Percentiles rank a stretch among this genome's conserved stretches.
Conservation (phyloP, 768 basidiomycete species). For the Lactarius psammicola region DNA sequence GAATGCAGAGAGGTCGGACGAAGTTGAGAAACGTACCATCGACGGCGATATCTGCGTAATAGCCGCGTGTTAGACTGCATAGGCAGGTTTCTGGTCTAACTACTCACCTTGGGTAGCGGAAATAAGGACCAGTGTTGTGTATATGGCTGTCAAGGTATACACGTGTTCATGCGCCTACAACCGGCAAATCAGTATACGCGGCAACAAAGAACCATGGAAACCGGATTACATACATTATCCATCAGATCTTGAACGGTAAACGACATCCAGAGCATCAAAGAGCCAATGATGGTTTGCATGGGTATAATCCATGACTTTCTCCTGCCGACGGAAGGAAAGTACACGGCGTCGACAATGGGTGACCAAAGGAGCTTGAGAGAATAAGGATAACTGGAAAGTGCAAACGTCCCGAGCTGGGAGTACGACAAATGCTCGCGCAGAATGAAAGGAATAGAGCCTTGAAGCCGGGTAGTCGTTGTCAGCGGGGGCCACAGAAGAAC, state of each 20-base stretch:
- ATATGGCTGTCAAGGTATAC: conserved; percentile 71
- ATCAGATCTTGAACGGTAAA: conserved; percentile 71
- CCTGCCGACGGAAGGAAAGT: conserved; percentile 78
- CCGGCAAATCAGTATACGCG: conserved; percentile 17
- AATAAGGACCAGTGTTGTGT: conserved; percentile 87
- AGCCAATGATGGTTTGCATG: conserved; percentile 89
- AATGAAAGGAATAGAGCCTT: conserved; percentile 95
- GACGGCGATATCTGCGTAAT: conserved; percentile 82
- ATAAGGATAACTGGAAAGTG: conserved; percentile 91
- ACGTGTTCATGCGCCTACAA: conserved; percentile 80
- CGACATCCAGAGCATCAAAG: conserved; percentile 77
- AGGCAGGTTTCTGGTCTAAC: not conserved
- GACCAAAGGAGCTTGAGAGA: conserved; percentile 97
- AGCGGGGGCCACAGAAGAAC: not conserved
- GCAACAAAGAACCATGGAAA: conserved; percentile 10
- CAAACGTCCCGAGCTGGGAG: conserved; percentile 93
- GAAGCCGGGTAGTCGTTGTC: not conserved
- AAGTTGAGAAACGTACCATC: conserved; percentile 62
- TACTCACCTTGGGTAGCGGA: conserved; percentile 91
- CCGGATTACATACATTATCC: conserved; percentile 57
- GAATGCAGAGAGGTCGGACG: conserved; percentile 39
- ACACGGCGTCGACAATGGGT: conserved; percentile 93
- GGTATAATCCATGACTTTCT: conserved; percentile 99
- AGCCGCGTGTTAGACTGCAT: conserved; percentile 26
- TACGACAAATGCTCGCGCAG: conserved; percentile 94